Evolutionary conservation across 108 stramenopile genomes (phyloP).

Genomic region (Cyclotella distinguenda): DNA sequence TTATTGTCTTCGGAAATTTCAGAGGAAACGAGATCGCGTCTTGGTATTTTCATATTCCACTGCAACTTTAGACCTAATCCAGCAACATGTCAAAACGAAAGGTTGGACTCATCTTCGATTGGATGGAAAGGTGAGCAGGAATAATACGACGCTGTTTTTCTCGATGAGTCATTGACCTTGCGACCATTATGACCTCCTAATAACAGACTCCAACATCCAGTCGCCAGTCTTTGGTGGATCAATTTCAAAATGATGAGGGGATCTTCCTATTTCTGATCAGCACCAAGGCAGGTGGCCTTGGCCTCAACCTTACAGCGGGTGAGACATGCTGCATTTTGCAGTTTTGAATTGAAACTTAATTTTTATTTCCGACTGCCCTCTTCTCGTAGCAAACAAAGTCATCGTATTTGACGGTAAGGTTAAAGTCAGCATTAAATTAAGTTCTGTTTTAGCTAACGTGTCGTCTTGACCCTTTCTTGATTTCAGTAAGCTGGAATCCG

Average conservation of each 20-base stretch:
- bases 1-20: constrained; percentile 41
- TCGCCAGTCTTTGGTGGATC: constrained; percentile 72
- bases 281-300: constrained; percentile 89
- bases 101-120: constrained; percentile 77
- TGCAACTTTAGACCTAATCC: constrained; percentile 83
- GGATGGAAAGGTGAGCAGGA: constrained; percentile 64
- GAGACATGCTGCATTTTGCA: constrained; percentile 32
- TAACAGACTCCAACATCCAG: constrained; percentile 51
- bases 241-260: constrained; percentile 70
- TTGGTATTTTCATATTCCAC: constrained; percentile 94
- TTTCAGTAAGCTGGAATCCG: constrained; percentile 82
- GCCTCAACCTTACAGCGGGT: constrained; percentile 76
- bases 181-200: neutral
- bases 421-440: neutral
- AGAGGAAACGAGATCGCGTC: constrained; percentile 51
- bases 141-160: neutral
- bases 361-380: neutral
- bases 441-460: no score
- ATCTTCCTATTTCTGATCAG: constrained; percentile 82
- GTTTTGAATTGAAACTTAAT: constrained; percentile 4
- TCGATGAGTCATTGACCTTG: neutral
- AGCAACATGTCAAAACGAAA: constrained; percentile 55
- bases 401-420: constrained; percentile 63
- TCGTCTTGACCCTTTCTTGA: neutral
- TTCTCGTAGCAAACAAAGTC: constrained; percentile 53